These are phyloP conservation scores for Penicillium sp. DNA, from an alignment of 2,329 filamentous ascomycete genomes.

Conservation along the genomic window DNA sequence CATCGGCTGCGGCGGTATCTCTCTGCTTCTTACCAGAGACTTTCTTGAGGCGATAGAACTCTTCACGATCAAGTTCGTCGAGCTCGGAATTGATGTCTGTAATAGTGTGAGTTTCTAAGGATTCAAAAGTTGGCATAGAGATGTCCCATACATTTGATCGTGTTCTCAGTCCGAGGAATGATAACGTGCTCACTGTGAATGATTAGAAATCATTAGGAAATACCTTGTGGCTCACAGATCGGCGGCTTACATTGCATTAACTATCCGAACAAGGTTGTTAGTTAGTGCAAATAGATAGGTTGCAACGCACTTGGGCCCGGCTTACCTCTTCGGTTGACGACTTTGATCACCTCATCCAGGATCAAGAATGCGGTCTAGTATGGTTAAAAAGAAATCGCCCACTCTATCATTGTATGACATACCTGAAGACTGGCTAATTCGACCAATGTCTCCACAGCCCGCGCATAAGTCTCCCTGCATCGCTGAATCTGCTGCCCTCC, in stretches of 20 bases:
- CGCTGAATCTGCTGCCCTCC: constrained; percentile 95
- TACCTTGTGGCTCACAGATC: neutral
- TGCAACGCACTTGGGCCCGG: constrained; percentile 3
- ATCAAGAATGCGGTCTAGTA: constrained; percentile 87
- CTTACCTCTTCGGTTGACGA: constrained; percentile 88
- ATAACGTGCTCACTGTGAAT: constrained; percentile 57
- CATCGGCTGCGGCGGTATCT: constrained; percentile 65
- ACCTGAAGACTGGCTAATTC: constrained; percentile 88
- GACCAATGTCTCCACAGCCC: constrained; percentile 91
- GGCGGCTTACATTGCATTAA: constrained; percentile 77
- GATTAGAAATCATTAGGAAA: neutral
- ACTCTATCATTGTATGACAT: constrained; percentile 11
- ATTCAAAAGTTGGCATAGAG: neutral
- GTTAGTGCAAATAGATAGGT: constrained; percentile 5
- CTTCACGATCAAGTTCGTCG: constrained; percentile 93
- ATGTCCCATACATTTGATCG: constrained; percentile 73
- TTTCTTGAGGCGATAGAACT: constrained; percentile 97
- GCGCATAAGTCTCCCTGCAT: constrained; percentile 90
- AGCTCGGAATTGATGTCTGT: constrained; percentile 94
- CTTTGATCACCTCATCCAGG: constrained; percentile 97
- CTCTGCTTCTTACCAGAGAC: constrained; percentile 79
- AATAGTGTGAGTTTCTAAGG: constrained; percentile 2
- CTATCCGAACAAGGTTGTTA: constrained; percentile 41
- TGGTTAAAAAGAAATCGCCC: constrained; percentile 10
- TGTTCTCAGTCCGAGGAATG: constrained; percentile 95